These are phyloP conservation scores for Lophiostoma macrostomum DNA, from an alignment of 495 filamentous ascomycete species.

Conservation along the genomic window DNA sequence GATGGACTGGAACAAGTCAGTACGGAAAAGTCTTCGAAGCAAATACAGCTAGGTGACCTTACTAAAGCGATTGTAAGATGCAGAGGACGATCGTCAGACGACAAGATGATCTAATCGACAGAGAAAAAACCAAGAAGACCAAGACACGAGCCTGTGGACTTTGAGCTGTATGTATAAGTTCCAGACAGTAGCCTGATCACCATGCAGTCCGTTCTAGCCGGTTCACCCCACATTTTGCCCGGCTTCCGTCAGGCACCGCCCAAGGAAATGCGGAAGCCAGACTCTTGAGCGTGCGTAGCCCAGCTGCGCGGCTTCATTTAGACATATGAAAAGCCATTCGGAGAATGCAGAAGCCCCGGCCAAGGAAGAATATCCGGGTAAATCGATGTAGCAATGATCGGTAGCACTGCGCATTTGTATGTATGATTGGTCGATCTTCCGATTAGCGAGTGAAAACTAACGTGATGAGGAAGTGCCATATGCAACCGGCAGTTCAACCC, in stretches of 20 bases:
- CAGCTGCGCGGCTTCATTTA: slow-evolving; percentile 23
- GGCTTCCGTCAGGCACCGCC: neutral
- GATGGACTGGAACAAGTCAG: neutral
- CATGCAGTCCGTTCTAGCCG: neutral
- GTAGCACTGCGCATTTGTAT: neutral
- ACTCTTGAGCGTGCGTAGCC: slow-evolving; percentile 2
- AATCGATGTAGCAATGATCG: neutral
- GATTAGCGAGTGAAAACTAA: slow-evolving; percentile 10
- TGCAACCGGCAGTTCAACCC: neutral
- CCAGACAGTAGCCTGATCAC: slow-evolving; percentile 9
- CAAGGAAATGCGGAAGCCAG: slow-evolving; percentile 1
- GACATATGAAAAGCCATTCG: slow-evolving; percentile 18
- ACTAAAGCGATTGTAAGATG: too few relatives aligned
- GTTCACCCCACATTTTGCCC: slow-evolving; percentile 9
- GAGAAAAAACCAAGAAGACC: slow-evolving; percentile 7
- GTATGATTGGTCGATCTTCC: neutral
- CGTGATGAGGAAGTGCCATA: neutral
- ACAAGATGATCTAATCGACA: neutral
- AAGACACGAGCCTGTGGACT: slow-evolving; percentile 1
- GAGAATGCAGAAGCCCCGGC: neutral
- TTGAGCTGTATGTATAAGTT: slow-evolving; percentile 3
- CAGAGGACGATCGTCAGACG: neutral
- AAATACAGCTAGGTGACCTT: slow-evolving; percentile 1
- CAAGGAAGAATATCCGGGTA: slow-evolving; percentile 11
- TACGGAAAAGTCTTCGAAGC: neutral